Conservation (phyloP, 2,329 filamentous ascomycete species). For the Reticulascus tulasneorum region DNA sequence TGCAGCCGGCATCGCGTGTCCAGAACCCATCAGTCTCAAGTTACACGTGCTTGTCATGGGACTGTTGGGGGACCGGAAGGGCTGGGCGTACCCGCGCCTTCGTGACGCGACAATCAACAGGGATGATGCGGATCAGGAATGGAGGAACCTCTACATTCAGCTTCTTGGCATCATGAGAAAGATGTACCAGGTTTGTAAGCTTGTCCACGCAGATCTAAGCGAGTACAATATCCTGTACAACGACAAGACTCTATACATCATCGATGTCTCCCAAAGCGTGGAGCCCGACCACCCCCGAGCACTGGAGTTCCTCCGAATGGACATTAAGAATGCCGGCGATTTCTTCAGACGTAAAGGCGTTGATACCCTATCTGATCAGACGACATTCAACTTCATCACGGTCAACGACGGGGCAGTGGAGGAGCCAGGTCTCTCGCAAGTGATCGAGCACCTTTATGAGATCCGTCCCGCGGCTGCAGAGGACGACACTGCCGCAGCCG, state of each 20-base stretch:
- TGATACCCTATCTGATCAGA: slow-evolving; percentile 71
- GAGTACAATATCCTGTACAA: slow-evolving; percentile 98
- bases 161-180: slow-evolving; percentile 84
- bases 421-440: slow-evolving; percentile 55
- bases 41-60: slow-evolving; percentile 95
- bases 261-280: slow-evolving; percentile 96
- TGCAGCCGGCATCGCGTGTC: slow-evolving; percentile 80
- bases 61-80: slow-evolving; percentile 83
- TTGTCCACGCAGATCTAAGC: slow-evolving; percentile 94
- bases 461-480: slow-evolving; percentile 45
- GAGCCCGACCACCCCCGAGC: slow-evolving; percentile 94
- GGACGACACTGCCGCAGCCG: slow-evolving; percentile 47
- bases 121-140: slow-evolving; percentile 66
- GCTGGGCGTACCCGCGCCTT: slow-evolving; percentile 81
- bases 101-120: slow-evolving; percentile 76
- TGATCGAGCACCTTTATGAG: slow-evolving; percentile 65
- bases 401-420: slow-evolving; percentile 55
- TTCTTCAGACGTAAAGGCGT: slow-evolving; percentile 89
- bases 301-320: slow-evolving; percentile 93
- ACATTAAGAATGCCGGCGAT: slow-evolving; percentile 93
- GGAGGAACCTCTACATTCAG: slow-evolving; percentile 76
- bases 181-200: slow-evolving; percentile 85
- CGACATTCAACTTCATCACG: slow-evolving; percentile 82
- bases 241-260: slow-evolving; percentile 78
- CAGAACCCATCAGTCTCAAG: slow-evolving; percentile 83